A percentile compares a stretch with the other conserved stretches of the same genome.
phyloP scores from a whole-genome alignment of 2,329 filamentous ascomycete genomes.

The Aspergillus candidus region DNA sequence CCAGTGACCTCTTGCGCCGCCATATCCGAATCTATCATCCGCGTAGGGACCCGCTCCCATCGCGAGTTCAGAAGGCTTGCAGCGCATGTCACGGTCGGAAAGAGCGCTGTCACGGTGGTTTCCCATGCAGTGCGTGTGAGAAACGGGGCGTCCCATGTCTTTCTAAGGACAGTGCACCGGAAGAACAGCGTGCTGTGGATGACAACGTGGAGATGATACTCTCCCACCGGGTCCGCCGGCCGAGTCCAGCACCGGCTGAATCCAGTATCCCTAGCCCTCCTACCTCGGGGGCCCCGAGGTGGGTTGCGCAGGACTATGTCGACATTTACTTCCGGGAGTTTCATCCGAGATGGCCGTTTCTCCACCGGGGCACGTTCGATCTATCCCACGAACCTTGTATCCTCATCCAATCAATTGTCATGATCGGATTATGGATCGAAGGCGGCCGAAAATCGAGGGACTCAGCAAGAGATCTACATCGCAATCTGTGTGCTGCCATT shows the following conservation, averaged over 20 bases:
- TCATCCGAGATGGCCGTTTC: constrained; percentile 23
- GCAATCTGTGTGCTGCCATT: constrained; percentile 14
- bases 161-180: neutral
- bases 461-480: constrained; percentile 18
- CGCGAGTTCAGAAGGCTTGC: constrained; percentile 14
- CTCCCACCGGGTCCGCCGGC: too few relatives aligned
- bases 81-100: constrained; percentile 13
- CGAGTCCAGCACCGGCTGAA: neutral
- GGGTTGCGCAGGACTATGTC: constrained; percentile 8
- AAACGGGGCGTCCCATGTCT: constrained; percentile 5
- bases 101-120: constrained; percentile 10
- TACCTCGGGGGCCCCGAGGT: too few relatives aligned
- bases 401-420: constrained; percentile 22
- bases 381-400: constrained; percentile 16
- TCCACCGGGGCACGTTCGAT: constrained; percentile 19
- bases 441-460: constrained; percentile 13
- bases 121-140: constrained; percentile 13
- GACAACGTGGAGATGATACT: neutral
- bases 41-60: constrained; percentile 2
- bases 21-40: constrained; percentile 17
- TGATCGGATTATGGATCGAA: constrained; percentile 22
- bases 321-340: constrained; percentile 21
- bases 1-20: constrained; percentile 18
- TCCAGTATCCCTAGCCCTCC: neutral
- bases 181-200: neutral